Percentiles rank a stretch among this genome's conserved stretches.
Evolutionary conservation across 352 stramenopile genomes (phyloP).

Genomic region (Blastocystis sp.): DNA sequence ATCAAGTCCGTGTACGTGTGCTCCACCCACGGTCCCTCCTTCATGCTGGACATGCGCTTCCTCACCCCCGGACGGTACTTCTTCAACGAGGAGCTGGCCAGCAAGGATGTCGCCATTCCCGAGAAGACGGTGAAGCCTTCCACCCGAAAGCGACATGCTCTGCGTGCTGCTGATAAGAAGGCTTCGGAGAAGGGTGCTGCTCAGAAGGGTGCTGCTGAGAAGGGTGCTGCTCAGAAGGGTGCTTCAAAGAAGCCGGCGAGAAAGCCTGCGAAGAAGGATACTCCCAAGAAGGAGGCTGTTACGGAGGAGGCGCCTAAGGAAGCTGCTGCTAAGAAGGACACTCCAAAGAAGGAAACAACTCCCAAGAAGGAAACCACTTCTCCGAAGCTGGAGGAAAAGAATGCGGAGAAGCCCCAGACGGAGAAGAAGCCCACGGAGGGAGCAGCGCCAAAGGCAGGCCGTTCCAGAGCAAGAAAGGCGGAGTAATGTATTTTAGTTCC

Average conservation of each 20-base stretch:
- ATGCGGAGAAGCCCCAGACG: conserved; percentile 29
- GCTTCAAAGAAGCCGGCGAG: no score
- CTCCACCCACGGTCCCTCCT: conserved; percentile 44
- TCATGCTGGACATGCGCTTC: conserved; percentile 46
- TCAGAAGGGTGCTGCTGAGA: neutral
- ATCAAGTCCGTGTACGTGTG: conserved; percentile 55
- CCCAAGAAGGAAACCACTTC: neutral
- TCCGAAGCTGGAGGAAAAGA: neutral
- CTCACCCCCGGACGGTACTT: conserved; percentile 59
- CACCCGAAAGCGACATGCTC: conserved; percentile 37
- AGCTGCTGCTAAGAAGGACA: neutral
- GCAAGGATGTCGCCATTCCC: conserved; percentile 21
- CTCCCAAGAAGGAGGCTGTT: neutral
- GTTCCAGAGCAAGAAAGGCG: neutral
- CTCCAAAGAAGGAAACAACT: neutral
- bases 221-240: no score
- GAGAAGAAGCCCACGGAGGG: neutral
- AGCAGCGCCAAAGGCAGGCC: neutral
- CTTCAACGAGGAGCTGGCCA: conserved; percentile 62
- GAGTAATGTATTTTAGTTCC: neutral
- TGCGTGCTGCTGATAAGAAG: neutral
- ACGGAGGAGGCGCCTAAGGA: neutral
- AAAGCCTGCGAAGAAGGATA: no score
- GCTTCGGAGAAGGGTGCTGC: neutral
- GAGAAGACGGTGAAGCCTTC: conserved; percentile 33